Base-by-base conservation (phyloP, 2,329 filamentous ascomycete genomes). In the Fusarium subglutinans region DNA sequence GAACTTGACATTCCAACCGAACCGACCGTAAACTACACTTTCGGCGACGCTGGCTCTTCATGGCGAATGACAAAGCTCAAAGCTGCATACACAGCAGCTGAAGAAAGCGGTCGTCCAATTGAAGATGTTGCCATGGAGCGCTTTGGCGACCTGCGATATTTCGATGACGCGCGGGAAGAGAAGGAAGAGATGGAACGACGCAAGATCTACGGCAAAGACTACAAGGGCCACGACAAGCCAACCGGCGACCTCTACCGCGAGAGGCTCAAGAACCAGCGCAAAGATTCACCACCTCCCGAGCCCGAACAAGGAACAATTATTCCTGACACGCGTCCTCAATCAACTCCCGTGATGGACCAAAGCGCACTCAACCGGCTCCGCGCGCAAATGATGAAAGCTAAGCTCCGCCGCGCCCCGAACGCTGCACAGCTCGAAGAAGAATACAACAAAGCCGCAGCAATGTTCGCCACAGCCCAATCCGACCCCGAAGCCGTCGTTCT, bases 11-110 rank as follows among this genome's bases (percentile, higher is more conserved):
- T 87, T 2, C 83, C 90, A 50, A 86, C 90, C 60, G 89, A 93
- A 63, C 75, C 80, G 33, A 78, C 69, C 0, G 90, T 97, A 14
- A 86, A 90, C 66, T 99, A 98, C 80, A 93, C 86, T 0, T 97
- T 99, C 82, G 96, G 97, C 24, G 96, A 99, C 81, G 85, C 90
- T 12, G 96, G 96, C 0, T 96, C 95, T 20, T 90, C 94, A 77
- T 99, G 97, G 96, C 92, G 97, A 56, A 98, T 99, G 95, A 97
- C 93, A 11, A 98, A 95, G 82, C 89, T 99, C 38, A 95, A 93
- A 74, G 93, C 91, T 17, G 94, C 98, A 5, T 98, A 97, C 81
- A 89, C 90, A 33, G 89, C 92, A 61, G 94, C 95, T 0, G 88
- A 97, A 75, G 92, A 96, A 77, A 91, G 86, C 2, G 91, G 91